These are phyloP conservation scores for Sporisorium exsertum DNA, from an alignment of 1,284 basidiomycete species.

Conservation along the genomic window DNA sequence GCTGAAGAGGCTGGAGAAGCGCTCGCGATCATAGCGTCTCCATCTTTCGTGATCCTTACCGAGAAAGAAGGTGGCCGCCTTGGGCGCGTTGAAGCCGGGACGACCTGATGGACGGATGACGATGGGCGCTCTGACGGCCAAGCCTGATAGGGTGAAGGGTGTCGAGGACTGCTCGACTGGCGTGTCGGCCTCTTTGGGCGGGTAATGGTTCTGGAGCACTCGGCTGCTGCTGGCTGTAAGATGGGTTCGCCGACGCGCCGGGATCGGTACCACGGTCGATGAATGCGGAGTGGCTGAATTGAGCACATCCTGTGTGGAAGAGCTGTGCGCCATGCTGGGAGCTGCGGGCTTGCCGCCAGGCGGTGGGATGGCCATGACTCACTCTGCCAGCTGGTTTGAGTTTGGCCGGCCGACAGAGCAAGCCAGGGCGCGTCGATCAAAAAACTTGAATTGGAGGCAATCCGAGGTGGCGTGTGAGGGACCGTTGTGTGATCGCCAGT, in stretches of 20 bases:
- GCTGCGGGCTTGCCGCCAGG: conserved; percentile 7
- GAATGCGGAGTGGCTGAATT: conserved; percentile 19
- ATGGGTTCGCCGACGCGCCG: conserved; percentile 11
- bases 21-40: conserved; percentile 55
- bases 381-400: not conserved
- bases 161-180: conserved; percentile 7
- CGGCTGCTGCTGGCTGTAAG: conserved; percentile 15
- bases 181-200: conserved; percentile 31
- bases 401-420: not conserved
- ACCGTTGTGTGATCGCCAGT: too few relatives aligned
- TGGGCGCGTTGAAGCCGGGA: conserved; percentile 46
- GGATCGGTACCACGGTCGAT: conserved; percentile 11
- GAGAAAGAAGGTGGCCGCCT: conserved; percentile 62
- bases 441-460: not conserved
- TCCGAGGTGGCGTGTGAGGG: not conserved
- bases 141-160: conserved; percentile 10
- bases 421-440: not conserved
- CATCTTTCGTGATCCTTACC: conserved; percentile 67
- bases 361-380: conserved; percentile 30
- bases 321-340: conserved; percentile 7
- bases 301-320: not conserved
- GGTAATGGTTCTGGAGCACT: conserved; percentile 40
- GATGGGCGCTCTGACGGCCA: conserved; percentile 35
- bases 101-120: conserved; percentile 48
- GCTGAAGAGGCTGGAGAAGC: conserved; percentile 39